These are phyloP conservation scores for Prunus mume DNA, from an alignment of 306 rosid species.

Conservation along the genomic window DNA sequence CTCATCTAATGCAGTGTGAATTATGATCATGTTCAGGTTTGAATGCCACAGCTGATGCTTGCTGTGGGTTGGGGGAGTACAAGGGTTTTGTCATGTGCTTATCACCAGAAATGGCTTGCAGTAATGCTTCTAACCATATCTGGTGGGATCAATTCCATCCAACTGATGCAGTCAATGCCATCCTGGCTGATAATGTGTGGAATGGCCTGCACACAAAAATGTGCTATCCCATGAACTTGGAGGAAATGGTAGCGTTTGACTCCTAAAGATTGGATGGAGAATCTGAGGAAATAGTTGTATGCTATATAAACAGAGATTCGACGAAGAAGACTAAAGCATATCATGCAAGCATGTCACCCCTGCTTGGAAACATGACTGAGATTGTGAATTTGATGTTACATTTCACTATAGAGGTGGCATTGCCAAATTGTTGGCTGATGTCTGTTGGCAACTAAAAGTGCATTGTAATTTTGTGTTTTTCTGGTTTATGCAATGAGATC, in stretches of 20 bases:
- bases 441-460: not conserved
- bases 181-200: slow-evolving; percentile 82
- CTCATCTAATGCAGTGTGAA: slow-evolving; percentile 18
- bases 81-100: slow-evolving; percentile 84
- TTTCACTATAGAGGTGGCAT: not conserved
- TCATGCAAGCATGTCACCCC: not conserved
- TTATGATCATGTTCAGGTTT: slow-evolving; percentile 55
- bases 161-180: slow-evolving; percentile 77
- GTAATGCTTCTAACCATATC: slow-evolving; percentile 64
- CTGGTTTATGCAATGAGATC: slow-evolving; percentile 5
- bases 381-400: not conserved
- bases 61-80: slow-evolving; percentile 85
- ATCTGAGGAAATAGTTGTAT: not conserved
- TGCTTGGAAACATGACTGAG: not conserved
- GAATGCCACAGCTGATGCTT: slow-evolving; percentile 62
- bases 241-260: slow-evolving; percentile 48
- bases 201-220: slow-evolving; percentile 60
- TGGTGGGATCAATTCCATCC: slow-evolving; percentile 99
- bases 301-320: not conserved
- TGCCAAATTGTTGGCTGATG: not conserved
- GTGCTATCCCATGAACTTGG: slow-evolving; percentile 75
- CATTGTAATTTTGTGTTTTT: not conserved
- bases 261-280: slow-evolving; percentile 23
- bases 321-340: not conserved
- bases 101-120: slow-evolving; percentile 77